Evolutionary conservation across 1,284 basidiomycete species (phyloP).

Genomic region (Cystobasidium pallidum): DNA sequence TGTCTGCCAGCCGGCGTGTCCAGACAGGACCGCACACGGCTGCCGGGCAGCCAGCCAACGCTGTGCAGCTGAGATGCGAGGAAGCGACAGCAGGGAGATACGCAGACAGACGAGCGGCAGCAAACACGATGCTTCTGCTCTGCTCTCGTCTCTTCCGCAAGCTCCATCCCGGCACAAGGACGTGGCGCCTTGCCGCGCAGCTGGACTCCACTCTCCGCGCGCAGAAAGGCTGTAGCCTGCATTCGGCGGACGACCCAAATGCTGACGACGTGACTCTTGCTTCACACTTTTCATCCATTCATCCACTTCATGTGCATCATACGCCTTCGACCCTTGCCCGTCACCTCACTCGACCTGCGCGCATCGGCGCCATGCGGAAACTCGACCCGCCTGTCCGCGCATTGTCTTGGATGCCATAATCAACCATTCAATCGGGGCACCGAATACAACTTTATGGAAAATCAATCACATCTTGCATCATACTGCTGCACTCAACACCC

Average conservation of each 20-base stretch:
- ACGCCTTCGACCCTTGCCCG: not conserved
- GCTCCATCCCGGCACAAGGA: no score
- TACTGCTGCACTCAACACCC: not conserved
- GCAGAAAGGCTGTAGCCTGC: no score
- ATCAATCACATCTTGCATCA: not conserved
- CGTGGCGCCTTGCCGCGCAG: not conserved
- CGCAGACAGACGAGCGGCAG: not conserved
- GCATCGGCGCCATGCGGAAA: not conserved
- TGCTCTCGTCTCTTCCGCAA: no score
- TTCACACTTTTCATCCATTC: not conserved
- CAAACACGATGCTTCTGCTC: no score
- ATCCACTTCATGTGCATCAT: no score
- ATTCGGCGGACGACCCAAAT: no score
- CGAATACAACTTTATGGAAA: no score
- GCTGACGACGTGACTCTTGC: not conserved
- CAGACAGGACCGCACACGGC: no score
- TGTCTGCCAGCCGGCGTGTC: no score
- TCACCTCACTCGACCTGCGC: not conserved
- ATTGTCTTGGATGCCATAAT: not conserved
- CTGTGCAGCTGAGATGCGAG: no score
- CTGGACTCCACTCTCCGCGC: not conserved
- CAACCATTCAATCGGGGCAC: not conserved
- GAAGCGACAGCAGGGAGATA: no score
- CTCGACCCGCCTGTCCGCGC: not conserved
- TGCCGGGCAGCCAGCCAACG: no score